phyloP scores from a whole-genome alignment of 2,329 filamentous ascomycete species.

The Cladophialophora exuberans region DNA sequence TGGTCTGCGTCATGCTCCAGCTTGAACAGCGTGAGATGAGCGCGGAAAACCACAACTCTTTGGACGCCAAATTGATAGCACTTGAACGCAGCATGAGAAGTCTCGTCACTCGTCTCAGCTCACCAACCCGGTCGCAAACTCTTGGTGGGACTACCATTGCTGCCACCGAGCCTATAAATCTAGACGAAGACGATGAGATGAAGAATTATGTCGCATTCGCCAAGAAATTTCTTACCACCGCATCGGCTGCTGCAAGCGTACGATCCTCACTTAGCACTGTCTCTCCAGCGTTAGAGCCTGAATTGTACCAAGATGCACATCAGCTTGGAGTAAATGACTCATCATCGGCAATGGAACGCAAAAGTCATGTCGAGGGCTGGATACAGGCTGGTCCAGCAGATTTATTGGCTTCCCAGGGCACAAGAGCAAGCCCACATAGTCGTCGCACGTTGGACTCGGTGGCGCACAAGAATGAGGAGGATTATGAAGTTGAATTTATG shows the following conservation, averaged over 20 bases:
- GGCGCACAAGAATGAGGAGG: constrained; percentile 11
- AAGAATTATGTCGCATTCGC: constrained; percentile 31
- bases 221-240: constrained; percentile 29
- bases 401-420: background rate
- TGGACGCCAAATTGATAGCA: constrained; percentile 21
- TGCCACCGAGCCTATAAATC: constrained; percentile 6
- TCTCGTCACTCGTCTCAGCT: constrained; percentile 12
- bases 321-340: constrained; percentile 1
- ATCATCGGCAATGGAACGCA: constrained; percentile 3
- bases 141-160: constrained; percentile 18
- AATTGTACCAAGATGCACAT: background rate
- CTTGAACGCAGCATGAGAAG: constrained; percentile 21
- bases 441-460: background rate
- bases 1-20: constrained; percentile 32
- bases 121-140: constrained; percentile 13
- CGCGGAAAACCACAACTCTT: constrained; percentile 21
- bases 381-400: constrained; percentile 12
- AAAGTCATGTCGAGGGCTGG: constrained; percentile 18
- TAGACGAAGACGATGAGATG: constrained; percentile 20
- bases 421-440: background rate
- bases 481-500: constrained; percentile 27
- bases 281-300: constrained; percentile 22
- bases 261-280: constrained; percentile 28
- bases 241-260: constrained; percentile 32
- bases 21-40: constrained; percentile 30